Conservation (phyloP, 164 flowering plant genomes). For the Magnolia kwangsiensis region DNA sequence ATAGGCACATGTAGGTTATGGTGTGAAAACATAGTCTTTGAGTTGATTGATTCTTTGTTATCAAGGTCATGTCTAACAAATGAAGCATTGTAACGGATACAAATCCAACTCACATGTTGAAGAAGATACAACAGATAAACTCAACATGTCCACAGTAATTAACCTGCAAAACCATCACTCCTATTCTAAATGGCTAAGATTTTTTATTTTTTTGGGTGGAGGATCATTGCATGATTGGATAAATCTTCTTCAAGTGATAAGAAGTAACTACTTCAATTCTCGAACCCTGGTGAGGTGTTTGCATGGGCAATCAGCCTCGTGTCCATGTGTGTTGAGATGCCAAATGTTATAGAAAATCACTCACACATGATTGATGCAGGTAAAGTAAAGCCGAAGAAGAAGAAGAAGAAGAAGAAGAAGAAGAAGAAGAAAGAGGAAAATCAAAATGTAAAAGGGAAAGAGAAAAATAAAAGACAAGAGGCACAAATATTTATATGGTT, state of each 20-base stretch:
- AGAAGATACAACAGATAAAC: slow-evolving; percentile 17
- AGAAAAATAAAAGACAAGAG: no score
- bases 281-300: neutral
- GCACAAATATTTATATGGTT: no score
- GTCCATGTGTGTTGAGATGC: no score
- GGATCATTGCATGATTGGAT: neutral
- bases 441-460: no score
- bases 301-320: no score
- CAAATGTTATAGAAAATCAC: no score
- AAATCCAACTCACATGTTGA: slow-evolving; percentile 17
- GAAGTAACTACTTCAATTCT: neutral
- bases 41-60: slow-evolving; percentile 17
- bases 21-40: slow-evolving; percentile 19
- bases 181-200: slow-evolving; percentile 16
- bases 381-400: no score
- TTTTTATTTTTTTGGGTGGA: neutral
- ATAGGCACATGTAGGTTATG: slow-evolving; percentile 28
- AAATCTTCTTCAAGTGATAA: neutral
- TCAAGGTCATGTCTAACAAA: neutral
- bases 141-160: slow-evolving; percentile 15
- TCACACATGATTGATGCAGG: no score
- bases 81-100: slow-evolving; percentile 8
- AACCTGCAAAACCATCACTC: slow-evolving; percentile 7
- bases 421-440: no score
- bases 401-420: no score